phyloP scores from a whole-genome alignment of 2,329 filamentous ascomycete species.

The Calcarisporium arbuscula region DNA sequence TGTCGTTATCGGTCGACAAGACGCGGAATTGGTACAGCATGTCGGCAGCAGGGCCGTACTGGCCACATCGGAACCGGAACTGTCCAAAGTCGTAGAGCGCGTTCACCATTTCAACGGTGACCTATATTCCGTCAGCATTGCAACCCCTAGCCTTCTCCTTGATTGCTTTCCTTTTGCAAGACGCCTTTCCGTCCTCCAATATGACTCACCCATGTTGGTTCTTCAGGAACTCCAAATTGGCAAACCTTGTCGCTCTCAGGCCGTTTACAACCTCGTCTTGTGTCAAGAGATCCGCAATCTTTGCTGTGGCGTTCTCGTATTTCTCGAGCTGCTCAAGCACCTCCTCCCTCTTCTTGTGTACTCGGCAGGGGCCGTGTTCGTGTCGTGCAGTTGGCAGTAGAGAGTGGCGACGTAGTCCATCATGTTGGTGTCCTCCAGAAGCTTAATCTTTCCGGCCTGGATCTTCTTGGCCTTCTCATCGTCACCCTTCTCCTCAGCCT shows the following conservation, averaged over 20 bases:
- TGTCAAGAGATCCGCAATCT: conserved; percentile 79
- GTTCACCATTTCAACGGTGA: conserved; percentile 93
- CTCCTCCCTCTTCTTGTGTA: conserved; percentile 86
- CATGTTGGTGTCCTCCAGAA: conserved; percentile 98
- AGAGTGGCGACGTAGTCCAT: conserved; percentile 92
- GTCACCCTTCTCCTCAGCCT: conserved; percentile 68
- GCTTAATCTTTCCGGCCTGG: conserved; percentile 81
- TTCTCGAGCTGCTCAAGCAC: conserved; percentile 77
- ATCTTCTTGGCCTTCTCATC: conserved; percentile 59
- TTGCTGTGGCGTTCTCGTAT: conserved; percentile 80
- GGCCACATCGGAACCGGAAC: conserved; percentile 96
- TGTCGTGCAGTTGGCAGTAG: conserved; percentile 81
- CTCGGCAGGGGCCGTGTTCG: conserved; percentile 72
- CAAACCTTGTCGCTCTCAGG: conserved; percentile 92
- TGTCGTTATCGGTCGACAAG: conserved; percentile 96
- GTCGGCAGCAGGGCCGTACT: conserved; percentile 84
- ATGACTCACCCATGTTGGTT: conserved; percentile 95
- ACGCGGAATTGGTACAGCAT: conserved; percentile 97
- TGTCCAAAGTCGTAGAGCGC: conserved; percentile 92
- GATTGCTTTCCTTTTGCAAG: too few relatives aligned
- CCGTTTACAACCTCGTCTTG: conserved; percentile 87
- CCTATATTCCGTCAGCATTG: too few relatives aligned
- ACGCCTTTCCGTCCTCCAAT: too few relatives aligned
- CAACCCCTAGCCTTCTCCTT: too few relatives aligned
- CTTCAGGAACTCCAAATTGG: conserved; percentile 97